Base-by-base conservation (phyloP, 2,329 filamentous ascomycete species). In the Xylariaceae sp. region DNA sequence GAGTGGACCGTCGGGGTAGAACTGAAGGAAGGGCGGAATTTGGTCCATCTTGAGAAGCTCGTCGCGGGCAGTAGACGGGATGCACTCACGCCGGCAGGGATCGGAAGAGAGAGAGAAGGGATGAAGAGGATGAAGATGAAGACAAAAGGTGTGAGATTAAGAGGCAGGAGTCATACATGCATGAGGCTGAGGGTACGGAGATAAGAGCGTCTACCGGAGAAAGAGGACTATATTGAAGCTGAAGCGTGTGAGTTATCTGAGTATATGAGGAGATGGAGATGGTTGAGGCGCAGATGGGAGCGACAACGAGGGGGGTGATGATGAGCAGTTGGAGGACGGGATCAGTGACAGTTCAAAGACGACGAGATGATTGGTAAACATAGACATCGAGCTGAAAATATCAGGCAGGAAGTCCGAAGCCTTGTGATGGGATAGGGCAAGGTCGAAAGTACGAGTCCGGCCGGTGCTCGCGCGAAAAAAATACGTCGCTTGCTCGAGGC, bases 11-110 rank as follows among this genome's bases (percentile, higher is more conserved):
- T 39, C 48, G n/a, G 39, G 30, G 18, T 44, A n/a, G 34, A 51
- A 49, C n/a, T 18, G 13, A 56, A 56, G 47, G 13, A 58, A 34
- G 18, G 18, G 15, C 11, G 49, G 49, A 4, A 51, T 34, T 23
- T 51, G 10, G 13, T 62, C 51, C 60, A 62, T 62, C 17, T 41
- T 50, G 55, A 45, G 44, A 2, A 37, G 54, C 35, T 30, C 23
- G 17, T 49, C 45, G 55, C 50, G 39, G 49, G 13, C 23, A 9
- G 41, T 45, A 15, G 13, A 41, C 23, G 13, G 41, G 41, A 45
- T 51, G 49, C 2, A 51, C 23, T 11, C 49, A 23, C 49, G 30
- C 49, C 49, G 23, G 23, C 30, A 51, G 35, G 30, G 15, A 37
- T 10, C 10, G 23, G n/a, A 1, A 13, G 10, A 51, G 23, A 51